A percentile compares a stretch with the other conserved stretches of the same genome.
These are phyloP conservation scores for Entomortierella chlamydospora DNA, from an alignment of 192 early-diverging fungal species.

Conservation along the genomic window DNA sequence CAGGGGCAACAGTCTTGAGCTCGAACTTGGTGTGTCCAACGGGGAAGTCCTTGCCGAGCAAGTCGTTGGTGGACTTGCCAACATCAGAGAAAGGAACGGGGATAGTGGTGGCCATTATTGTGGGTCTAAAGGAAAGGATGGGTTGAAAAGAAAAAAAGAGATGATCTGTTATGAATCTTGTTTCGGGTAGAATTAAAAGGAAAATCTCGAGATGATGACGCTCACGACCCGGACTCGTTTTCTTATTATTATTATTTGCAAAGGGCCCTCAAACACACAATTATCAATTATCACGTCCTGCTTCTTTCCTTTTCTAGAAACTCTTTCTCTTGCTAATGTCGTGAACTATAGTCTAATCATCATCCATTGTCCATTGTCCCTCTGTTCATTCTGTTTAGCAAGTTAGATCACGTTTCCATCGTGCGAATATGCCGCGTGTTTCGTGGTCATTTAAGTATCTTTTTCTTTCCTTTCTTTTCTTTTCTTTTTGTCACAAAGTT, in stretches of 20 bases:
- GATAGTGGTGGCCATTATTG: slow-evolving; percentile 56
- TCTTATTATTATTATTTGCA: not conserved
- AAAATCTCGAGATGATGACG: slow-evolving; percentile 10
- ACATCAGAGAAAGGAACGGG: slow-evolving; percentile 94
- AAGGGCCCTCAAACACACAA: too few species aligned
- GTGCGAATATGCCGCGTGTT: too few species aligned
- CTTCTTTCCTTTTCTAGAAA: too few species aligned
- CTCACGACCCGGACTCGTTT: not conserved
- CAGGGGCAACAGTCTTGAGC: slow-evolving; percentile 95
- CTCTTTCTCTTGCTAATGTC: too few species aligned
- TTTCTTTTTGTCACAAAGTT: not conserved
- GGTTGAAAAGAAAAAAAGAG: not conserved
- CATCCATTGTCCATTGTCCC: too few species aligned
- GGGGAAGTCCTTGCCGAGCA: slow-evolving; percentile 98
- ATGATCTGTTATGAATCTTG: not conserved
- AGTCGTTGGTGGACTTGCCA: slow-evolving; percentile 94
- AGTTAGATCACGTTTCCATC: not conserved
- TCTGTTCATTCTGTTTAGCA: not conserved
- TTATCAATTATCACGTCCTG: too few species aligned
- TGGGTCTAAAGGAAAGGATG: slow-evolving; percentile 11
- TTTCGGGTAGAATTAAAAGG: slow-evolving; percentile 1
- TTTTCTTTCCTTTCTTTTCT: too few species aligned
- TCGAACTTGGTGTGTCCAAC: slow-evolving; percentile 95
- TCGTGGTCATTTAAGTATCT: too few species aligned
- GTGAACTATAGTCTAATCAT: too few species aligned